A percentile compares a stretch with the other conserved stretches of the same genome.
Conservation (phyloP, 2,329 filamentous ascomycete genomes). For the Aspergillus arachidicola region DNA sequence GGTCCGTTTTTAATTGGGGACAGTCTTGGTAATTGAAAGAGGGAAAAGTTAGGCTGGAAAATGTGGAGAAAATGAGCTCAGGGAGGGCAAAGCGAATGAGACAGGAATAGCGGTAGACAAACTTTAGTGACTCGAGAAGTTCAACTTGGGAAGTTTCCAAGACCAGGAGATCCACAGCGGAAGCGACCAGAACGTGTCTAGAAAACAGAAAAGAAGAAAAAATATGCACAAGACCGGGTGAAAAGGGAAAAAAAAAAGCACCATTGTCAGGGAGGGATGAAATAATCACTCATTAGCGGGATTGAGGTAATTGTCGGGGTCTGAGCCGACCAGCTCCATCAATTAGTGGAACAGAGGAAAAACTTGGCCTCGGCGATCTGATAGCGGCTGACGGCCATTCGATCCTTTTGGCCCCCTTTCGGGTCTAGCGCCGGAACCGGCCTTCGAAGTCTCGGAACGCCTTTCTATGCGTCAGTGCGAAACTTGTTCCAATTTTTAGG, state of each 20-base stretch:
- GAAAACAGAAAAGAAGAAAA: not conserved
- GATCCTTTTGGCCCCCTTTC: not conserved
- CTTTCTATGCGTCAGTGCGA: not conserved
- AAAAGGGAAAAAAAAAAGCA: not conserved
- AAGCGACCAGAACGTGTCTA: slow-evolving; percentile 1
- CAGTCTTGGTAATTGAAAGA: not conserved
- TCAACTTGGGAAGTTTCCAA: not conserved
- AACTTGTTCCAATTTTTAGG: not conserved
- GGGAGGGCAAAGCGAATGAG: not conserved
- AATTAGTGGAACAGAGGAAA: not conserved
- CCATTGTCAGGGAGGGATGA: not conserved
- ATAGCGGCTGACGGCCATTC: not conserved
- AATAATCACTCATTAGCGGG: slow-evolving; percentile 2
- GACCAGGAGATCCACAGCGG: slow-evolving; percentile 1
- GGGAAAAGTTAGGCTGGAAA: slow-evolving; percentile 1
- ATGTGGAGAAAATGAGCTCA: not conserved
- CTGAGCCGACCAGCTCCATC: not conserved
- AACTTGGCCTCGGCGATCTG: slow-evolving; percentile 4
- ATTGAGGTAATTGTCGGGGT: slow-evolving; percentile 4
- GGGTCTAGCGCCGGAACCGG: not conserved
- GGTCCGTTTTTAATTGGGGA: not conserved
- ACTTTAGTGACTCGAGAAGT: not conserved
- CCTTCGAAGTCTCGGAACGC: not conserved
- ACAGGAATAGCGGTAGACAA: not conserved
- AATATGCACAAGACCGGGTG: not conserved